Evolutionary conservation across 1,139 yeast species (phyloP), one percentile per base, ranked within the genome.

Genomic region (Saccharomycopsis hybrid): DNA sequence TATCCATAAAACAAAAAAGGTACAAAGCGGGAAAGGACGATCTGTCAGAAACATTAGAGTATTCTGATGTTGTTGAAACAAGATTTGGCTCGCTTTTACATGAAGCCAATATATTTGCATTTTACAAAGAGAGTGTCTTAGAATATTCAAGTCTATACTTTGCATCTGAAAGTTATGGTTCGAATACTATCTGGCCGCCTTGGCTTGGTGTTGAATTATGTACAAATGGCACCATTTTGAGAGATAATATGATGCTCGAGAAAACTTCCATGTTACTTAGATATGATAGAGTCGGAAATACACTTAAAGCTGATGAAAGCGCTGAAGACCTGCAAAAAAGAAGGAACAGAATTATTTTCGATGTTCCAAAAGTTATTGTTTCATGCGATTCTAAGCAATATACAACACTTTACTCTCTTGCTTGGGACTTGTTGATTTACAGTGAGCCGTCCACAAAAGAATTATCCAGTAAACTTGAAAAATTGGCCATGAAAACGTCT

Each of bases 191-290:
- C 32, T 85, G 96, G 95, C 92, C 95, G 0, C 95, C 95, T 0
- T 82, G 88, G 88, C 65, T 88, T 36, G 86, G 84, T 1, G 58
- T 78, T 47, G 97, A 90, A 62, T 73, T 84, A 54, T 81, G 89
- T 57, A 85, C 85, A 59, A 85, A 85, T 50, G 75, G 80, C n/a
- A 63, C 73, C 0, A 72, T 82, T 58, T 63, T 83, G 42, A 68
- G 71, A 30, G 67, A 74, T 32, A 75, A 82, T 52, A 69, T 82
- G 51, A 78, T 88, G 32, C 70, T 85, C 33, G 82, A 82, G 54
- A 73, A 77, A 48, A 77, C 83, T 11, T 76, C 89, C 0, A 76
- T 83, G 67, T 83, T 80, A 1, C 59, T 85, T 25, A 71, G 86
- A 1, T 74, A 73, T 56, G 83, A 78, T 55, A 76, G 60, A 43